Base-by-base conservation (phyloP, 306 rosid genomes). In the Sicyos baderoa region DNA sequence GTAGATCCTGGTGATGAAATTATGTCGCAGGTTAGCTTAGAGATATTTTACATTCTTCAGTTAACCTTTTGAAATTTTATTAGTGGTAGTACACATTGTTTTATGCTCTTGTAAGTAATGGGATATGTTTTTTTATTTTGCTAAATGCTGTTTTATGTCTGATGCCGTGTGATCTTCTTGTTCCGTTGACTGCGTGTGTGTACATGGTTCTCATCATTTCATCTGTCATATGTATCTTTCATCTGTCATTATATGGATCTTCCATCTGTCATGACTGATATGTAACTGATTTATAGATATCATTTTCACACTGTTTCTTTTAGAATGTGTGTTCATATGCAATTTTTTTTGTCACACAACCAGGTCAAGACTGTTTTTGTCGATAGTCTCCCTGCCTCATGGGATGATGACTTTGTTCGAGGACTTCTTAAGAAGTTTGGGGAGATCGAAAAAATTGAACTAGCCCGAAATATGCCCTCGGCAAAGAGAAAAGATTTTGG, bases 361-460 rank as follows among this genome's bases (percentile, higher is more conserved):
- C 86, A 93, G 98, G 99, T 94, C 72, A 94, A 90, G 82, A 88
- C 99, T 80, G 97, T 94, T 42, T 94, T 94, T 79, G 85, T 94
- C 61, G 99, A 94, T 88, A 97, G 97, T 65, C 74, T 90, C 57
- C 89, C 95, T 75, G 86, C 96, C 71, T 84, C 96, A 19, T 94
- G 96, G 99, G 95, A 90, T 49, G 99, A 94, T 76, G 96, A 84
- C 74, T 80, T 71, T 72, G 96, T 94, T 17, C 81, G 79, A 40
- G 86, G 67, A 63, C 85, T 88, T 81, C 95, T 94, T 29, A 90
- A 88, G 78, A 84, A 80, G 51, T 88, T 81, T 79, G 99, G 97
- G 15, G 85, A 79, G 68, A 70, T 94, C 75, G 95, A 86, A 52
- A 90, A 90, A 86, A 65, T 90, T 79, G 96, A 88, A 75, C 95